These are phyloP conservation scores for Boletellus sp. DNA, from an alignment of 768 basidiomycete genomes.

Conservation along the genomic window DNA sequence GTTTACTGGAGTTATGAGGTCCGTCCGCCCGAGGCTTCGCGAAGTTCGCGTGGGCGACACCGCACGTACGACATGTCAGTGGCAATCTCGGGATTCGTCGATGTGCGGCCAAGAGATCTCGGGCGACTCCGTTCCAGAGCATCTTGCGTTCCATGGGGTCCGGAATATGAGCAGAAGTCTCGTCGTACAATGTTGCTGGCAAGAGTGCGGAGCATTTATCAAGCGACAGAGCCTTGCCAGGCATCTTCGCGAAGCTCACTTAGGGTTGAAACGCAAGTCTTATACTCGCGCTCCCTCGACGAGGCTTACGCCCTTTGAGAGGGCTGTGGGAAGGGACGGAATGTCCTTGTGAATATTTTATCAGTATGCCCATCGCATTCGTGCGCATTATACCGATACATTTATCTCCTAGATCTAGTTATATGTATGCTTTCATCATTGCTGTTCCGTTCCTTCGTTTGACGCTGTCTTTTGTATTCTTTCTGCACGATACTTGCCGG, in stretches of 20 bases:
- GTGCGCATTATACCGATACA: neutral
- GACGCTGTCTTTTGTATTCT: neutral
- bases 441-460: neutral
- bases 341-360: neutral
- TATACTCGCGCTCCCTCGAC: neutral
- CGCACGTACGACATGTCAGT: neutral
- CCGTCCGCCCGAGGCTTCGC: neutral
- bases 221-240: conserved; percentile 7
- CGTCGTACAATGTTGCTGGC: conserved; percentile 7
- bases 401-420: neutral
- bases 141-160: conserved; percentile 16
- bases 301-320: neutral
- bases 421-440: neutral
- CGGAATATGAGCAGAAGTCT: neutral
- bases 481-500: conserved; percentile 8
- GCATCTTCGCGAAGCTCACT: conserved; percentile 16
- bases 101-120: conserved; percentile 7
- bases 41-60: neutral
- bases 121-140: neutral
- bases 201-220: neutral
- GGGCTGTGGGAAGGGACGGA: neutral
- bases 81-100: neutral
- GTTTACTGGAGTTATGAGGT: neutral
- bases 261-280: conserved; percentile 10
- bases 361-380: neutral